Conservation (phyloP, 345 rosid species). For the Carallia brachiata region DNA sequence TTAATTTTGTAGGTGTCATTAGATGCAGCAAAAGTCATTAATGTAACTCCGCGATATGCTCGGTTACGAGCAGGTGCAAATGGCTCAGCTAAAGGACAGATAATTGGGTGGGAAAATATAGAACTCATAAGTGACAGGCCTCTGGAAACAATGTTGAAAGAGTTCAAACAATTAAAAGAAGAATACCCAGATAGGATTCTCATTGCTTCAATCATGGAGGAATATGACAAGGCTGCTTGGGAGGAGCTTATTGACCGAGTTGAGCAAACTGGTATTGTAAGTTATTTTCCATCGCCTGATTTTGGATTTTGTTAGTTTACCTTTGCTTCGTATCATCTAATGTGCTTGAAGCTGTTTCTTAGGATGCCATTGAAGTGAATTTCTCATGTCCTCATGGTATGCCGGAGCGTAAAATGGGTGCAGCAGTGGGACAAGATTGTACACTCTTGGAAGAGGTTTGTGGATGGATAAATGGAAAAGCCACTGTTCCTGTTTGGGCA, state of each 20-base stretch:
- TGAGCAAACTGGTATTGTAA: slow-evolving; percentile 91
- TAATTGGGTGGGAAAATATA: slow-evolving; percentile 97
- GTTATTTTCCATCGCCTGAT: slow-evolving; percentile 22
- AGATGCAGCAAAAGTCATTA: slow-evolving; percentile 87
- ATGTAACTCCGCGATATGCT: slow-evolving; percentile 94
- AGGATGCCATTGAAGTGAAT: slow-evolving; percentile 96
- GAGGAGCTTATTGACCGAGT: slow-evolving; percentile 95
- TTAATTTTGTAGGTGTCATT: slow-evolving; percentile 66
- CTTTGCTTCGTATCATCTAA: background rate
- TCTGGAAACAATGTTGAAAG: slow-evolving; percentile 89
- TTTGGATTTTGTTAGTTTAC: background rate
- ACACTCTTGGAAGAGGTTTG: slow-evolving; percentile 76
- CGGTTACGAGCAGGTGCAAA: slow-evolving; percentile 62
- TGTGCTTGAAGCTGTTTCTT: background rate
- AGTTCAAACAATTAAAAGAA: slow-evolving; percentile 72
- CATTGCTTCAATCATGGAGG: slow-evolving; percentile 98
- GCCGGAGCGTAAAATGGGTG: slow-evolving; percentile 99
- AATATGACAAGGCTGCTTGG: slow-evolving; percentile 83
- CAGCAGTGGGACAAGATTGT: slow-evolving; percentile 97
- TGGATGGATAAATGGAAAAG: slow-evolving; percentile 95
- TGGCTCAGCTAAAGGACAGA: slow-evolving; percentile 78
- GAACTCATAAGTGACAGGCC: slow-evolving; percentile 97
- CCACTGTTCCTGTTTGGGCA: slow-evolving; percentile 98
- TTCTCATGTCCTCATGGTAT: slow-evolving; percentile 99
- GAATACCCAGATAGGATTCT: slow-evolving; percentile 92